Base-by-base conservation (phyloP, 2,329 filamentous ascomycete genomes). In the Cladophialophora psammophila region DNA sequence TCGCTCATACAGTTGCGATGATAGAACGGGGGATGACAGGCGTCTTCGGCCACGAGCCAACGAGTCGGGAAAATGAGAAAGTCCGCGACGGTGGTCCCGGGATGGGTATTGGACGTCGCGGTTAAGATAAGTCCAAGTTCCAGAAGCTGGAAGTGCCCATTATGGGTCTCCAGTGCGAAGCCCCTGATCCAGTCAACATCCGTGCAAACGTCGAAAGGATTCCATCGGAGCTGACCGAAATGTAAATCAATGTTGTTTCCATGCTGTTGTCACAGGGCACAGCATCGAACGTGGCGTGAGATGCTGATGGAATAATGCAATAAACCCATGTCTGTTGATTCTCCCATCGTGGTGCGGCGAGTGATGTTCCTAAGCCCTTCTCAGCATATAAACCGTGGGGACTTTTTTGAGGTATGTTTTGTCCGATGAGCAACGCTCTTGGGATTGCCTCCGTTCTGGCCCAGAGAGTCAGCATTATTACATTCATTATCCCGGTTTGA, bases 131-230 rank as follows among this genome's bases (percentile, higher is more conserved):
- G 87, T 0, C 89, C 89, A 0, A 91, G 81, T 64, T 91, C 88
- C 0, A 89, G 89, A 0, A 91, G 84, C 54, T 86, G 80, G 71
- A 88, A 91, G 75, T 88, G 86, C 0, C 84, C 83, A 48, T 88
- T 86, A 75, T 87, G 91, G 15, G 91, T 78, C 75, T 91, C 89
- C 38, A 89, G 84, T 56, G 90, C 86, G 74, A 90, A 83, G 26
- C 86, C 76, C 12, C 82, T 82, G 63, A 84, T 80, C 80, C 86
- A 88, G 71, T 87, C 85, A 1, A 84, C 83, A 9, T 83, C 82
- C 8, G 65, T 58, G 10, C 56, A 48, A n/a, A 64, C 31, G 64
- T 86, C 83, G 45, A 67, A 79, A 76, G 66, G 73, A 75, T 15
- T 72, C 74, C 69, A 79, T 75, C 91, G 86, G 26, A 94, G 83